Percentiles rank a stretch among this genome's conserved stretches.
These are phyloP conservation scores for Dioscorea cayenensis DNA, from an alignment of 116 monocot genomes.

Conservation along the genomic window DNA sequence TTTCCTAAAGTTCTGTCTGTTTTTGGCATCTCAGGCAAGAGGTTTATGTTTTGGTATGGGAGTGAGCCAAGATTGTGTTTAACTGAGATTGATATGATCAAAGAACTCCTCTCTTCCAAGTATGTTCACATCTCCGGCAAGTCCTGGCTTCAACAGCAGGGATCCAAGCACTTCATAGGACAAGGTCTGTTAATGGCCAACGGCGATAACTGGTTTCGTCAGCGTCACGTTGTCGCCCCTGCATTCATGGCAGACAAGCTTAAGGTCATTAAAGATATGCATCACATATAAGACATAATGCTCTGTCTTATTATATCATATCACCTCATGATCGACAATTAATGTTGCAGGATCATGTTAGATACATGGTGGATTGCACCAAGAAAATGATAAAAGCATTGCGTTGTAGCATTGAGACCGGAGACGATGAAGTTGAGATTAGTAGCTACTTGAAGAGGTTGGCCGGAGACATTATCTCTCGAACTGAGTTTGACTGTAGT, in stretches of 20 bases:
- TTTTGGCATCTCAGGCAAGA: constrained; percentile 27
- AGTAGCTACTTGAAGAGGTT: constrained; percentile 62
- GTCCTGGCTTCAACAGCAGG: constrained; percentile 90
- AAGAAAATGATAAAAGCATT: constrained; percentile 31
- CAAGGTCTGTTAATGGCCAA: constrained; percentile 86
- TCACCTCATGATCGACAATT: background rate
- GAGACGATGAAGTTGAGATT: constrained; percentile 63
- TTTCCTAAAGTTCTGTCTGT: background rate
- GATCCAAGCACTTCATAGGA: constrained; percentile 81
- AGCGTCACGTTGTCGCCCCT: constrained; percentile 72
- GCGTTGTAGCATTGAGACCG: constrained; percentile 13
- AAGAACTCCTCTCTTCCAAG: constrained; percentile 78
- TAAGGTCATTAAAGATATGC: constrained; percentile 29
- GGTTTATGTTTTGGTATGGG: constrained; percentile 85
- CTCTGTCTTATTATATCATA: background rate
- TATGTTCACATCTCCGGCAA: constrained; percentile 57
- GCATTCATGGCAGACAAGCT: constrained; percentile 82
- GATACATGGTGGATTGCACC: constrained; percentile 83
- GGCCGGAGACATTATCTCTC: constrained; percentile 71
- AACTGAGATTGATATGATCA: constrained; percentile 73
- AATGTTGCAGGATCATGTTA: background rate
- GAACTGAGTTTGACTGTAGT: constrained; percentile 83
- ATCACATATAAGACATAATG: background rate
- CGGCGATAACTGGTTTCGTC: constrained; percentile 74
- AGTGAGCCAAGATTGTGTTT: constrained; percentile 89